These are phyloP conservation scores for Alloascoidea africana DNA, from an alignment of 805 yeast genomes.

Conservation along the genomic window DNA sequence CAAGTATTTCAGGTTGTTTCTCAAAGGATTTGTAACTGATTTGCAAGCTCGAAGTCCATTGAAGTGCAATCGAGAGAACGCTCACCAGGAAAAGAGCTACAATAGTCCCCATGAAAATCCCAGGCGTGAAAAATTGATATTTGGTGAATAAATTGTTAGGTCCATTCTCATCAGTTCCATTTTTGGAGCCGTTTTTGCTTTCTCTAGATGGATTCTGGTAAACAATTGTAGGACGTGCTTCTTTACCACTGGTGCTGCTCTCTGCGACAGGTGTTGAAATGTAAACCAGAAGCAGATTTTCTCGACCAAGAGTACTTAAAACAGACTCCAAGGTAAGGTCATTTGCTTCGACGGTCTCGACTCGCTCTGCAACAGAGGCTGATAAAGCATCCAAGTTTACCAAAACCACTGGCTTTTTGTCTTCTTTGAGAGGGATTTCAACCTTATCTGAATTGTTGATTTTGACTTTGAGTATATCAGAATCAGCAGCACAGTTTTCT, in stretches of 20 bases:
- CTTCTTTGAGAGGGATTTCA: too few relatives aligned
- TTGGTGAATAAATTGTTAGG: conserved; percentile 32
- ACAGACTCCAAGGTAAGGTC: not conserved
- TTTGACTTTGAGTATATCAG: not conserved
- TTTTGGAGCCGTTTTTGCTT: not conserved
- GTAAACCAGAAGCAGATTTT: not conserved
- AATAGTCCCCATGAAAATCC: conserved; percentile 61
- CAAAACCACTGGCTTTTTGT: not conserved
- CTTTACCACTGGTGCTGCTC: conserved; percentile 1
- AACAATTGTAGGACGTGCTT: too few relatives aligned
- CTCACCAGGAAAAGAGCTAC: conserved; percentile 45
- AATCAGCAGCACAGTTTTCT: not conserved
- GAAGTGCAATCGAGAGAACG: conserved; percentile 44
- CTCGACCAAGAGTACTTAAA: not conserved
- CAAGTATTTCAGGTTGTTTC: conserved; percentile 28
- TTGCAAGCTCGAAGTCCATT: conserved; percentile 57
- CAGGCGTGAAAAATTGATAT: conserved; percentile 66
- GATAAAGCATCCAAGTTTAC: not conserved
- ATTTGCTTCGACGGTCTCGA: not conserved
- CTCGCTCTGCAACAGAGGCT: not conserved
- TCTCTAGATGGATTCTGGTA: not conserved
- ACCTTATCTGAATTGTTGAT: not conserved
- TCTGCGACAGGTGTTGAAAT: not conserved
- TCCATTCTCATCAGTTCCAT: not conserved
- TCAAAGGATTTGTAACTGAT: conserved; percentile 77